phyloP scores from a whole-genome alignment of 2,329 filamentous ascomycete species.

The Xylaria sp. region DNA sequence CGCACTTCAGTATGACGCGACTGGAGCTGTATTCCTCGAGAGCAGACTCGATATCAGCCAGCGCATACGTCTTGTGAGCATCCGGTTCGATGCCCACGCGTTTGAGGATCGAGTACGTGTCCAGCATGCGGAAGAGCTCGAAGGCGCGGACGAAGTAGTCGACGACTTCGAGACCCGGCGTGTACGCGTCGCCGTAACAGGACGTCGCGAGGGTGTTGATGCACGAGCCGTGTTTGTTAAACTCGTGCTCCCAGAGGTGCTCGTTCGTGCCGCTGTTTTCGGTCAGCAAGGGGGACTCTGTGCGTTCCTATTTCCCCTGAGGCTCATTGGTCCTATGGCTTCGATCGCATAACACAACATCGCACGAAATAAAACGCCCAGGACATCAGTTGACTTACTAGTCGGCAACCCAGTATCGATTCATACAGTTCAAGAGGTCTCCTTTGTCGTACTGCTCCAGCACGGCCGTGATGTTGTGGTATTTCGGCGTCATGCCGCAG shows the following conservation, averaged over 20 bases:
- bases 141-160: constrained; percentile 43
- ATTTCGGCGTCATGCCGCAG: constrained; percentile 39
- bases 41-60: constrained; percentile 37
- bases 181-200: constrained; percentile 56
- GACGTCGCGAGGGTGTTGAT: constrained; percentile 60
- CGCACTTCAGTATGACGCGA: constrained; percentile 41
- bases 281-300: background rate
- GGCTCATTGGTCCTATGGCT: background rate
- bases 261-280: constrained; percentile 35
- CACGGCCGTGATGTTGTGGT: constrained; percentile 40
- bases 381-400: constrained; percentile 28
- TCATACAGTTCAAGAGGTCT: constrained; percentile 38
- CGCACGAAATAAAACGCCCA: background rate
- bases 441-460: constrained; percentile 37
- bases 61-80: constrained; percentile 37
- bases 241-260: constrained; percentile 64
- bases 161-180: constrained; percentile 38
- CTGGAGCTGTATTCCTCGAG: constrained; percentile 42
- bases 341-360: background rate
- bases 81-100: constrained; percentile 36
- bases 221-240: constrained; percentile 67
- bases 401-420: constrained; percentile 40
- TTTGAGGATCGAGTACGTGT: constrained; percentile 39
- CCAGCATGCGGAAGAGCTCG: constrained; percentile 38
- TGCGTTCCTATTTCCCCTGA: background rate